A percentile compares a stretch with the other conserved stretches of the same genome.
Conservation (phyloP, 495 filamentous ascomycete genomes). For the Aspergillus panamensis region DNA sequence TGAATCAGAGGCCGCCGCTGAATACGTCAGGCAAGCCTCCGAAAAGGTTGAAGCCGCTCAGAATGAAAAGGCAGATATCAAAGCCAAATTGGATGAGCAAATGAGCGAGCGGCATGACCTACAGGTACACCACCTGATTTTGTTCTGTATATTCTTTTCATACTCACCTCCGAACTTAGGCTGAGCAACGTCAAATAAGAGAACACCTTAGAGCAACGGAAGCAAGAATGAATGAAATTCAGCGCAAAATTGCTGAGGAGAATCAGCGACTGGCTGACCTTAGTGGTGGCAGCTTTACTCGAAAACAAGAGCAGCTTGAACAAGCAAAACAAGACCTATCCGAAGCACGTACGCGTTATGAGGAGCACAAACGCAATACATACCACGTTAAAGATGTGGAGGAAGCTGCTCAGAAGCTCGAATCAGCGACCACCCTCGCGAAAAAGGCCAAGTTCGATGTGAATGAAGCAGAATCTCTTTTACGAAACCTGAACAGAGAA, state of each 20-base stretch:
- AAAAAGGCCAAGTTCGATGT: slow-evolving; percentile 38
- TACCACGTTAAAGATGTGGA: slow-evolving; percentile 35
- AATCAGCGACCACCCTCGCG: slow-evolving; percentile 25
- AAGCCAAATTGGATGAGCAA: slow-evolving; percentile 36
- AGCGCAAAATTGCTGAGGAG: slow-evolving; percentile 46
- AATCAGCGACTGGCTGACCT: slow-evolving; percentile 47
- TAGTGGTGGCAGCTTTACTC: slow-evolving; percentile 52
- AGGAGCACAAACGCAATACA: slow-evolving; percentile 32
- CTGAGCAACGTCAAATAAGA: slow-evolving; percentile 50
- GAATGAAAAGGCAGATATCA: slow-evolving; percentile 39
- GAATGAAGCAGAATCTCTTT: slow-evolving; percentile 38
- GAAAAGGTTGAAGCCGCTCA: slow-evolving; percentile 42
- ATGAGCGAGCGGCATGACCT: slow-evolving; percentile 43
- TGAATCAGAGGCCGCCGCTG: slow-evolving; percentile 50
- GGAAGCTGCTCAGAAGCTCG: slow-evolving; percentile 31
- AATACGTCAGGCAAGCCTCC: slow-evolving; percentile 52
- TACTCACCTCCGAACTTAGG: slow-evolving; percentile 30
- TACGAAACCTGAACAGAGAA: slow-evolving; percentile 51
- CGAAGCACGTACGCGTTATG: slow-evolving; percentile 28
- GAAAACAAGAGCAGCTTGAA: slow-evolving; percentile 46
- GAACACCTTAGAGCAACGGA: slow-evolving; percentile 45
- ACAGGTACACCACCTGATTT: slow-evolving; percentile 36
- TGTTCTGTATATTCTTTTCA: background rate
- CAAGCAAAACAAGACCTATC: slow-evolving; percentile 32
- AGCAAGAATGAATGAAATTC: slow-evolving; percentile 35